Evolutionary conservation across 108 stramenopile species (phyloP).

Genomic region (Craspedostauros australis): DNA sequence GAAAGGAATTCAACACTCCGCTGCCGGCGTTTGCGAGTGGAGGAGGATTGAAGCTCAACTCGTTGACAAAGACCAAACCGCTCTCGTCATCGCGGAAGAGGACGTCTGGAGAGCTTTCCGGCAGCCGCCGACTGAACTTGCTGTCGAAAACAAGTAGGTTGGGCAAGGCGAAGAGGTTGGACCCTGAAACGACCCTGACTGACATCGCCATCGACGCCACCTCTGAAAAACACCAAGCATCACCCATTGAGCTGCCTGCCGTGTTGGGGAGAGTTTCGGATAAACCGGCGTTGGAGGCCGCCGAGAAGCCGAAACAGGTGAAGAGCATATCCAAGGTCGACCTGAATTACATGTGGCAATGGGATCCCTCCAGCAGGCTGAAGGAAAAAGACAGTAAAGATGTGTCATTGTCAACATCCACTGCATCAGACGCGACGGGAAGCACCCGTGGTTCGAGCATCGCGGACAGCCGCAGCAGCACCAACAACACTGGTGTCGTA

Average conservation of each 20-base stretch:
- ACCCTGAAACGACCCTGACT: conserved; percentile 22
- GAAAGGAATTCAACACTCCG: background rate
- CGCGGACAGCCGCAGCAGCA: no score
- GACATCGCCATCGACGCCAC: conserved; percentile 8
- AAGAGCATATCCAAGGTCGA: conserved; percentile 51
- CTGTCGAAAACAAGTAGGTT: conserved; percentile 17
- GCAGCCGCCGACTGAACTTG: background rate
- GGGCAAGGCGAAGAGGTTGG: conserved; percentile 31
- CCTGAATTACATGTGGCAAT: conserved; percentile 83
- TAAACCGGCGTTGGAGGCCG: background rate
- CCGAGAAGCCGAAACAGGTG: conserved; percentile 14
- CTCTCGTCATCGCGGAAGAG: background rate
- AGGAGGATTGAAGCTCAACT: background rate
- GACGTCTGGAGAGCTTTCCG: background rate
- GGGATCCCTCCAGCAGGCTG: conserved; percentile 52
- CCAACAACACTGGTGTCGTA: no score
- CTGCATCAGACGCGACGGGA: conserved; percentile 4
- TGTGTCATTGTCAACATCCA: conserved; percentile 12
- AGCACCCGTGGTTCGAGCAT: no score
- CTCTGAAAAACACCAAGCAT: conserved; percentile 7
- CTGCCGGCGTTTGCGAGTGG: background rate
- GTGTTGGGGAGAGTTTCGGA: background rate
- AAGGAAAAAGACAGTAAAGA: conserved; percentile 10
- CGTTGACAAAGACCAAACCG: background rate
- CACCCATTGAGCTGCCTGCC: background rate